Base-by-base conservation (phyloP, 257 asterid genomes). In the Salvia miltiorrhiza region DNA sequence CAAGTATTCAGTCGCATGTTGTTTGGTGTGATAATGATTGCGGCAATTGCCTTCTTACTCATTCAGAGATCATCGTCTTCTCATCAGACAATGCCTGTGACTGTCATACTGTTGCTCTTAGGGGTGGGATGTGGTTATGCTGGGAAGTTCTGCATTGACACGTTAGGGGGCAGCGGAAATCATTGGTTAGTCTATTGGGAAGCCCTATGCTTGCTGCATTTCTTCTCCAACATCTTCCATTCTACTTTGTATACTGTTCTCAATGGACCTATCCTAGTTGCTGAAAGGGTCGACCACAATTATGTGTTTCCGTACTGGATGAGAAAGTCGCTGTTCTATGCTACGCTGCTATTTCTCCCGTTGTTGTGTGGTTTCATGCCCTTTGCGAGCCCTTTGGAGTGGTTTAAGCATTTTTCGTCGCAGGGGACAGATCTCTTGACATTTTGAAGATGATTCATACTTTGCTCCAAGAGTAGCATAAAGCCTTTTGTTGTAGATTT, bases 351-450 rank as follows among this genome's bases (percentile, higher is more conserved):
- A 2, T 7, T 83, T 76, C 87, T 93, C 43, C 99, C 99, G 0
- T 58, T 85, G 80, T 26, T 86, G 32, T 88, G 99, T 6, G 97
- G 99, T n/a, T 56, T 87, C 48, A 74, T 90, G 84, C 96, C 98
- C 14, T 93, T 90, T 50, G 99, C 99, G 0, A 70, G 90, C 81
- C 78, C 86, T 16, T 14, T 73, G 48, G 96, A 93, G 70, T 93
- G 97, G 98, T 73, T 69, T 44, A 57, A 79, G 67, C 98, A 93
- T 79, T 85, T 93, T 66, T 58, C 71, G 23, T 80, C 82, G 1
- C 71, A 56, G 60, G 65, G 73, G 9, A 1, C 66, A 13, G 69
- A 59, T 37, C 7, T 72, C 47, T 23, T 67, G 65, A 28, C 43
- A 24, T 54, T n/a, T 23, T 2, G 70, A 39, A 57, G 88, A 77